phyloP scores from a whole-genome alignment of 208 protist genomes.

The Leishmania aethiopica region DNA sequence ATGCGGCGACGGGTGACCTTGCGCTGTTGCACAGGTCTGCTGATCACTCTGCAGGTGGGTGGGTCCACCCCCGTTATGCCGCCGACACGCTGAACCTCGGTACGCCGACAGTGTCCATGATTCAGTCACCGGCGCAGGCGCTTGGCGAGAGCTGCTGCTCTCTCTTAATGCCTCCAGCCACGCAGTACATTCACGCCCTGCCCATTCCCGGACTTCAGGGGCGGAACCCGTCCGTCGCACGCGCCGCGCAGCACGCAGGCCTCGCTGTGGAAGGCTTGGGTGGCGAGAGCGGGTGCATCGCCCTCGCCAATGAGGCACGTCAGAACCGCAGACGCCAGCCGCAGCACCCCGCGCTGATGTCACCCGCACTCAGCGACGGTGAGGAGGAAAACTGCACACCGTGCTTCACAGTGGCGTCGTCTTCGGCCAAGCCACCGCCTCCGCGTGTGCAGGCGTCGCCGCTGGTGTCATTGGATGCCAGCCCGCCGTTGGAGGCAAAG shows the following conservation, averaged over 20 bases:
- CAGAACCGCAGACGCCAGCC: not conserved
- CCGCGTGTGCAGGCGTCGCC: not conserved
- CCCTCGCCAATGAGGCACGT: not conserved
- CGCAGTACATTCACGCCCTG: constrained; percentile 22
- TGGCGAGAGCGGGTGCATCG: not conserved
- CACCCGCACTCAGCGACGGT: constrained; percentile 1
- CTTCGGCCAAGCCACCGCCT: not conserved
- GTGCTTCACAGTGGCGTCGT: not conserved
- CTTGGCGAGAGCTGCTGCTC: constrained; percentile 29
- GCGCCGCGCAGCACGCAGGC: not conserved
- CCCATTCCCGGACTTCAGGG: constrained; percentile 16
- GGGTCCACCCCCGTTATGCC: not conserved
- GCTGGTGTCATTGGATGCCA: not conserved
- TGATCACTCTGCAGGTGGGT: not conserved
- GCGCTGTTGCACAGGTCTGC: not conserved
- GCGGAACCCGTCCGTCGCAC: not conserved
- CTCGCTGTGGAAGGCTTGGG: not conserved
- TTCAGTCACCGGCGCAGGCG: constrained; percentile 19
- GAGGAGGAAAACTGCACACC: not conserved
- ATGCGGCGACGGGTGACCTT: not conserved
- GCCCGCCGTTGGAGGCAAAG: not conserved
- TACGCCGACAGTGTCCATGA: constrained; percentile 28
- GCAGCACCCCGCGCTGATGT: not conserved
- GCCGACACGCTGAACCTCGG: constrained; percentile 27
- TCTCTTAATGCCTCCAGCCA: constrained; percentile 6